Base-by-base conservation (phyloP, 2,329 filamentous ascomycete genomes). In the Diaporthe vexans region DNA sequence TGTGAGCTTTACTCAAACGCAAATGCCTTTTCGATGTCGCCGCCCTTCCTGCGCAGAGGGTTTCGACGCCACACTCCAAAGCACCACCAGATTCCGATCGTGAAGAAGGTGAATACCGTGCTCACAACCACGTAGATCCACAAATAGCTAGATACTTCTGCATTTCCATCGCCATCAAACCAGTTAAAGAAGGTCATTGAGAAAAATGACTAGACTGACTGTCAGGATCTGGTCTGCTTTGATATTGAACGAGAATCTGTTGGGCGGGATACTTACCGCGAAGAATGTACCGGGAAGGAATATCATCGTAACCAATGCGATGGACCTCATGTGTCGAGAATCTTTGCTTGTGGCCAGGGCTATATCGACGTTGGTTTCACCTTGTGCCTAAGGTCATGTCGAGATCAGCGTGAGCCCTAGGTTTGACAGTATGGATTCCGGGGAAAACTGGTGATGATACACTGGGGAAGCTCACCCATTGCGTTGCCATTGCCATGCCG, bases 401-500 rank as follows among this genome's bases (percentile, higher is more conserved):
- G 0, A 11, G 15, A 19, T 71, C 26, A 71, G 67, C n/a, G n/a
- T n/a, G n/a, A n/a, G n/a, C n/a, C n/a, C n/a, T n/a, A n/a, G n/a
- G n/a, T n/a, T n/a, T n/a, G n/a, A n/a, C n/a, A n/a, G n/a, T n/a
- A n/a, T n/a, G n/a, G n/a, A n/a, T n/a, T n/a, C n/a, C n/a, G n/a
- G n/a, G n/a, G n/a, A n/a, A n/a, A n/a, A n/a, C n/a, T n/a, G n/a
- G n/a, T n/a, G n/a, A n/a, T n/a, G n/a, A n/a, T n/a, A n/a, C n/a
- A n/a, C n/a, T n/a, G n/a, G n/a, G 10, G 37, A 40, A 40, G 9
- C 77, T 52, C 77, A 82, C 82, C 81, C 79, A 82, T 79, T 83
- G 81, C 1, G 80, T 83, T 21, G 81, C 78, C 78, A 83, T 81
- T 7, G 78, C 77, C 80, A 83, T 82, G 5, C 80, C 81, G 21